These are phyloP conservation scores for Harrya chromipes DNA, from an alignment of 768 basidiomycete species.

Conservation along the genomic window DNA sequence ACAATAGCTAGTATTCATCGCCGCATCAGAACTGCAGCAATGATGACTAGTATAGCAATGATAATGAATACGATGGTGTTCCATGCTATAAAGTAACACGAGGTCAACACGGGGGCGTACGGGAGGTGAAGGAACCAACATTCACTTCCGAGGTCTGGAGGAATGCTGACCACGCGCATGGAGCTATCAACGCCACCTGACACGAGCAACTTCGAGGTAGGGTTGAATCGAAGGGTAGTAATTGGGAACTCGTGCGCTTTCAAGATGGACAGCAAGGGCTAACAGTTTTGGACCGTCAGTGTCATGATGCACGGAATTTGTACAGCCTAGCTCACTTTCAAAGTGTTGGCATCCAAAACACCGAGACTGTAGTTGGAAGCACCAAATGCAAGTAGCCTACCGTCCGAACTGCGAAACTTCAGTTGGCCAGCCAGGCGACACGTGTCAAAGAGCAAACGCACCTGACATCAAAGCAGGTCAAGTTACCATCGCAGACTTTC, in stretches of 20 bases:
- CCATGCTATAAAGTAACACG: slow-evolving; percentile 34
- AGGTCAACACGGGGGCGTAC: slow-evolving; percentile 30
- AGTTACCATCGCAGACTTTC: slow-evolving; percentile 72
- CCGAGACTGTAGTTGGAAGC: slow-evolving; percentile 85
- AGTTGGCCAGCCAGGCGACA: slow-evolving; percentile 1
- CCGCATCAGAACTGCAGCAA: slow-evolving; percentile 43
- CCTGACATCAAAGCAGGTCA: slow-evolving; percentile 92
- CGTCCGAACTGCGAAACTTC: slow-evolving; percentile 59
- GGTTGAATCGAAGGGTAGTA: slow-evolving; percentile 87
- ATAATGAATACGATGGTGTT: slow-evolving; percentile 38
- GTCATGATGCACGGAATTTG: not conserved
- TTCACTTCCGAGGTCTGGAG: slow-evolving; percentile 47
- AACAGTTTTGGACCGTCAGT: slow-evolving; percentile 3
- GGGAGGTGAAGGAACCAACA: slow-evolving; percentile 43
- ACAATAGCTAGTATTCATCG: slow-evolving; percentile 14
- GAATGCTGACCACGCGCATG: slow-evolving; percentile 75
- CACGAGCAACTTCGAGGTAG: slow-evolving; percentile 72
- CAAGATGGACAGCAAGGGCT: slow-evolving; percentile 87
- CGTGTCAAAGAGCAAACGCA: slow-evolving; percentile 31
- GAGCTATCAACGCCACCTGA: slow-evolving; percentile 92
- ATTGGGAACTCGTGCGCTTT: slow-evolving; percentile 95
- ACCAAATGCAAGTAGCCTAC: slow-evolving; percentile 80
- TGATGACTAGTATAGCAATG: slow-evolving; percentile 39
- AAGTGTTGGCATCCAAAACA: slow-evolving; percentile 72
- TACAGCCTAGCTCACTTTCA: slow-evolving; percentile 54